Percentiles rank a stretch among this genome's conserved stretches.
Evolutionary conservation across 257 asterid genomes (phyloP).

Genomic region (Jacaranda copaia): DNA sequence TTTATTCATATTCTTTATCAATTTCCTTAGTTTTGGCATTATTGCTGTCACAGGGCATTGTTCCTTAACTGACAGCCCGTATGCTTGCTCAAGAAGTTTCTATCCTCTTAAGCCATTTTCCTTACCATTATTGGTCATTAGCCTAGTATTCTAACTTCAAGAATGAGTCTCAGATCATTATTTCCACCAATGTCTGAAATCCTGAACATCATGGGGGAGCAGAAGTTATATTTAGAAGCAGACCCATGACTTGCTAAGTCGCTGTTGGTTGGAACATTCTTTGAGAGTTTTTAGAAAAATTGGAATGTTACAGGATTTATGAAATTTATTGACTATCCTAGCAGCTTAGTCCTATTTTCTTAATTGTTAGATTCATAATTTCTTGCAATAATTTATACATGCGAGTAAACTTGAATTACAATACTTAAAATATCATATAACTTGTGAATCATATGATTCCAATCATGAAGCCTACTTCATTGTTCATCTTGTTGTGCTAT

Average conservation of each 20-base stretch:
- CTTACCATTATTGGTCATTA: not conserved
- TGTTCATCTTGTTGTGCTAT: not conserved
- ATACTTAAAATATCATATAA: not conserved
- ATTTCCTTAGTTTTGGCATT: not conserved
- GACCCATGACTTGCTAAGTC: not conserved
- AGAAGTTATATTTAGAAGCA: not conserved
- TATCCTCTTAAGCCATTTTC: not conserved
- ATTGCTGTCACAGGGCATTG: not conserved
- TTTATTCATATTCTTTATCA: not conserved
- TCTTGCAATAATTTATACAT: not conserved
- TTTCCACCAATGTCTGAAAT: not conserved
- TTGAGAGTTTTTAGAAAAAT: not conserved
- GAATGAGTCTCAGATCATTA: not conserved
- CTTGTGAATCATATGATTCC: not conserved
- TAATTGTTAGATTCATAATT: not conserved
- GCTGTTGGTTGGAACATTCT: not conserved
- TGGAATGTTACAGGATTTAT: not conserved
- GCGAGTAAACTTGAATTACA: not conserved
- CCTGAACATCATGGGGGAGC: not conserved
- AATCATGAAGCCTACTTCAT: not conserved
- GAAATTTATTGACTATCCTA: not conserved
- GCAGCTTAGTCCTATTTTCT: not conserved
- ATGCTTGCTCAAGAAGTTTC: not conserved
- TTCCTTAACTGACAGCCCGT: not conserved
- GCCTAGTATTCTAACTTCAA: not conserved